These are phyloP conservation scores for Tinospora cordifolia DNA, from an alignment of 164 flowering plant species.

Conservation along the genomic window DNA sequence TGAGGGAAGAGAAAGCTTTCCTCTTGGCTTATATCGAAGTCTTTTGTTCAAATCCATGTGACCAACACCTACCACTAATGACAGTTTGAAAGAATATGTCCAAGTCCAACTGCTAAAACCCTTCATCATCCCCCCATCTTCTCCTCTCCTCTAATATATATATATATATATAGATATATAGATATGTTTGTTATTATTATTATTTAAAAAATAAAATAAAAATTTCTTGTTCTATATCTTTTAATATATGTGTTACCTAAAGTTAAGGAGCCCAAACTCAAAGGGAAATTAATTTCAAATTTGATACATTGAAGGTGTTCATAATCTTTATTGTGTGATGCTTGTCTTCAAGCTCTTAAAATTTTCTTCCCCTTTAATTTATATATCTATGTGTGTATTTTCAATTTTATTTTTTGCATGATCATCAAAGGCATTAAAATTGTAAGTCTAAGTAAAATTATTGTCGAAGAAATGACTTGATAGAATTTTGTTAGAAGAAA, in stretches of 20 bases:
- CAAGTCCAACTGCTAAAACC: slow-evolving; percentile 6
- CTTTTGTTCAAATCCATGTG: slow-evolving; percentile 15
- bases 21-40: slow-evolving; percentile 3
- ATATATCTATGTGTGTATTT: background rate
- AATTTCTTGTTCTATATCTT: background rate
- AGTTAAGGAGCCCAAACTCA: background rate
- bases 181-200: background rate
- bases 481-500: background rate
- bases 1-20: slow-evolving; percentile 10
- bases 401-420: background rate
- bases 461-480: background rate
- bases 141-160: background rate
- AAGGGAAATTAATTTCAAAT: background rate
- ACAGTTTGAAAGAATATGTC: slow-evolving; percentile 8
- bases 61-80: slow-evolving; percentile 15
- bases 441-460: background rate
- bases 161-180: background rate
- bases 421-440: slow-evolving; percentile 1
- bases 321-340: background rate
- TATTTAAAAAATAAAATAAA: background rate
- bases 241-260: background rate
- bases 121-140: background rate
- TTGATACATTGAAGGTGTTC: background rate
- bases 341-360: background rate
- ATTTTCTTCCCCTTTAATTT: background rate